Conservation (phyloP, 768 basidiomycete species). For the Leccinum subtestaceum region DNA sequence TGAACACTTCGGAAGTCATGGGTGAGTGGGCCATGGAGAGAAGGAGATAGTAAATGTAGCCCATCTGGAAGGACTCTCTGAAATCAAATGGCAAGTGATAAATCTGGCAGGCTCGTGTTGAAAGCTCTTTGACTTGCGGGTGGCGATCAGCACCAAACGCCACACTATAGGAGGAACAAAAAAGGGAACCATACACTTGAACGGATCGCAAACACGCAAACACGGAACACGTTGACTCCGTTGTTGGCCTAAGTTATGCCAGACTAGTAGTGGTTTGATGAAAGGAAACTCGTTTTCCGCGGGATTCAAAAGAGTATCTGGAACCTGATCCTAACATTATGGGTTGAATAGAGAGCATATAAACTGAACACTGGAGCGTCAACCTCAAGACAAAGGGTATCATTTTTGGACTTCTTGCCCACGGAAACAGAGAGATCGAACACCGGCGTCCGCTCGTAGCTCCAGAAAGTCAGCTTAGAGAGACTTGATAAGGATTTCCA, state of each 20-base stretch:
- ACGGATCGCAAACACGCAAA: background rate
- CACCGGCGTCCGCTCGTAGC: background rate
- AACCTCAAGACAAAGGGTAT: background rate
- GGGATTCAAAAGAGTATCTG: background rate
- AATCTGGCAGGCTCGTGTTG: background rate
- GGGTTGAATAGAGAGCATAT: background rate
- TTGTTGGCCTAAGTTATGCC: background rate
- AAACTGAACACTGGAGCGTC: background rate
- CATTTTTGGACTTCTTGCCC: background rate
- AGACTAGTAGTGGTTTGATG: background rate
- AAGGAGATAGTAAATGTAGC: background rate
- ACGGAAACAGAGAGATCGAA: background rate
- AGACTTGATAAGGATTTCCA: background rate
- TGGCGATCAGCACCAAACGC: constrained; percentile 1
- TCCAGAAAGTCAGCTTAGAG: background rate
- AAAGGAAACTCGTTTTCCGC: background rate
- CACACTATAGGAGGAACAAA: background rate
- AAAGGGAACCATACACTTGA: background rate
- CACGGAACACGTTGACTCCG: background rate
- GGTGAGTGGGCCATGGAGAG: background rate
- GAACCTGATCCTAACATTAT: background rate
- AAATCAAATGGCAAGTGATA: constrained; percentile 1
- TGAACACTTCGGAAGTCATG: background rate
- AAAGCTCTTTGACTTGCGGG: background rate
- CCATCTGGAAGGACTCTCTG: background rate